Conservation (phyloP, 768 basidiomycete genomes). For the Tylopilus vinaceipallidus region DNA sequence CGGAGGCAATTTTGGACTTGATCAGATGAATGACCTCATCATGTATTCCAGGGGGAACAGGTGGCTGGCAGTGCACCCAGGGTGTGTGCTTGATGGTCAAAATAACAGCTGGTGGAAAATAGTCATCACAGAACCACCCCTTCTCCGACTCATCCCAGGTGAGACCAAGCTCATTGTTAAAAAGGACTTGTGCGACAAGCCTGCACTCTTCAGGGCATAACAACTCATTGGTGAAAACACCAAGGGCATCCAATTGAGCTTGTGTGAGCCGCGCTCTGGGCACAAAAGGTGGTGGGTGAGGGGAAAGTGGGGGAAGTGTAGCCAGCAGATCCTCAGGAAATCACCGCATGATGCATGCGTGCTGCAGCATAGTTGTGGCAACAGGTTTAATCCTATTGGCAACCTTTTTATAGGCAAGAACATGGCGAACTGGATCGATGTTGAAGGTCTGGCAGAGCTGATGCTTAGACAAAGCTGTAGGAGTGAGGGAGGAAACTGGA, state of each 20-base stretch:
- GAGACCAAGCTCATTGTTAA: constrained; percentile 31
- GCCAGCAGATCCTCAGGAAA: constrained; percentile 35
- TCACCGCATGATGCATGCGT: constrained; percentile 29
- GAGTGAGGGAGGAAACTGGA: neutral
- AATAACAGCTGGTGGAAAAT: constrained; percentile 33
- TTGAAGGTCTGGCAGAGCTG: neutral
- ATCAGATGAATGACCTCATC: constrained; percentile 28
- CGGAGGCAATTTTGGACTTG: constrained; percentile 32
- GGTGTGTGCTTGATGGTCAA: constrained; percentile 36
- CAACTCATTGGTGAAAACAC: neutral
- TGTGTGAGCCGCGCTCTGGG: neutral
- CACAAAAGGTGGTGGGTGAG: neutral
- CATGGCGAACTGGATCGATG: neutral
- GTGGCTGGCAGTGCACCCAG: constrained; percentile 31
- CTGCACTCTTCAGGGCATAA: constrained; percentile 4
- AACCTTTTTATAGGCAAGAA: constrained; percentile 33
- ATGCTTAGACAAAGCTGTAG: neutral
- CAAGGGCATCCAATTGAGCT: neutral
- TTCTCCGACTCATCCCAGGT: constrained; percentile 39
- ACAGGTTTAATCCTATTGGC: constrained; percentile 34
- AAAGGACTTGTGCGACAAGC: constrained; percentile 24
- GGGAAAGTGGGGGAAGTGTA: constrained; percentile 14
- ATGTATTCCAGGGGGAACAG: constrained; percentile 28
- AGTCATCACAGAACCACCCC: constrained; percentile 34
- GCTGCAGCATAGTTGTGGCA: constrained; percentile 23